Base-by-base conservation (phyloP, 805 yeast genomes). In the Barnettozyma wickerhamii region DNA sequence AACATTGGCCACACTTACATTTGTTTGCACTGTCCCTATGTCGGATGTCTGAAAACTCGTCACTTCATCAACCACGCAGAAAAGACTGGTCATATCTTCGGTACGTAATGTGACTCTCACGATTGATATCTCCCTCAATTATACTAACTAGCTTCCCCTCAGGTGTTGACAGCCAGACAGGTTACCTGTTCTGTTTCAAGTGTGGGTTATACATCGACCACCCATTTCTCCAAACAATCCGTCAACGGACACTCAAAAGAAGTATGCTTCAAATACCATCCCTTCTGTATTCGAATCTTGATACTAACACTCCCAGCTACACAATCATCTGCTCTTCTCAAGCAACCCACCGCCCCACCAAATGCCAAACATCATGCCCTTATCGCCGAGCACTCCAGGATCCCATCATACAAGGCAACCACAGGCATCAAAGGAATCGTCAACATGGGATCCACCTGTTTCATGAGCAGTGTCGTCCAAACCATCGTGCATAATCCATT, bases 361-460 rank as follows among this genome's bases (percentile, higher is more conserved):
- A 19, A n/a, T 13, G 60, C 58, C 23, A 36, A 58, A 57, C 33
- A 54, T 58, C 30, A 18, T 39, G 51, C 56, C 18, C 37, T 64
- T 19, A 57, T 72, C 5, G 35, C 43, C 3, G 38, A 60, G 18
- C 56, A 63, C 26, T 64, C 75, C 2, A 55, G 62, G 32, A 53
- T 67, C 14, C 39, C 53, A 19, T 27, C 59, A 67, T 17, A 63
- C 51, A 73, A 72, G 38, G 83, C 90, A 1, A 69, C 77, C 6
- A 74, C 80, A n/a, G 98, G 97, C 0, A 66, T 93, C 17, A 74
- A 84, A 38, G 99, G 99, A 4, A 77, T 93, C 51, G 81, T 88
- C 38, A 91, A 91, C 60, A 79, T 91, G 81, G 99, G 99, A 0
- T 85, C 99, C 0, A 93, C 99, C 0, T 93, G 99, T 66, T 93